Evolutionary conservation across 2,329 filamentous ascomycete species (phyloP).

Genomic region (Sporothrix variecibatus): DNA sequence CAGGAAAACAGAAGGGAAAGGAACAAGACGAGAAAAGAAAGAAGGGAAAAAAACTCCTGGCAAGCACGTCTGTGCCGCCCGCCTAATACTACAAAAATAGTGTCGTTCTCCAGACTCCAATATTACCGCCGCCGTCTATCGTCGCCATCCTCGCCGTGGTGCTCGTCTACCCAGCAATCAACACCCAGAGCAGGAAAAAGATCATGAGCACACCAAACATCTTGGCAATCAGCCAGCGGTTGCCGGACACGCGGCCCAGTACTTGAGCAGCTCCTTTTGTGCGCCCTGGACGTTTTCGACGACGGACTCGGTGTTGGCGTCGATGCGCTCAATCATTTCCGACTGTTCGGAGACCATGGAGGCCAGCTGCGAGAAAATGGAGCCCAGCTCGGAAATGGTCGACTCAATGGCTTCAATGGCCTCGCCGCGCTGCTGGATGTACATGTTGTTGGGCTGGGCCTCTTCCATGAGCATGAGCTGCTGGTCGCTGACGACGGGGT

Average conservation of each 20-base stretch:
- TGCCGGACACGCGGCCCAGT: conserved; percentile 91
- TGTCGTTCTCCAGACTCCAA: neutral
- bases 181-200: conserved; percentile 77
- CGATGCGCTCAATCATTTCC: conserved; percentile 71
- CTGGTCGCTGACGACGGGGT: conserved; percentile 76
- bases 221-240: conserved; percentile 90
- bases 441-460: conserved; percentile 79
- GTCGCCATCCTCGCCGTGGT: too few relatives aligned
- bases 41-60: neutral
- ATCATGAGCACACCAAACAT: conserved; percentile 93
- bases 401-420: conserved; percentile 96
- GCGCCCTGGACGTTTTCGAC: conserved; percentile 98
- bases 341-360: conserved; percentile 97
- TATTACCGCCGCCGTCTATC: neutral
- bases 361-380: conserved; percentile 63
- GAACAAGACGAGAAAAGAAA: neutral
- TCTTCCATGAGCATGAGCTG: conserved; percentile 93
- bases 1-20: neutral
- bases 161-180: conserved; percentile 56
- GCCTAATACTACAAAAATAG: conserved; percentile 30
- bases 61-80: neutral
- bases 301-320: conserved; percentile 75
- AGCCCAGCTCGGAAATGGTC: conserved; percentile 87
- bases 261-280: conserved; percentile 92
- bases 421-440: conserved; percentile 91